Percentiles rank a stretch among this genome's conserved stretches.
These are phyloP conservation scores for Trametopsis cervina DNA, from an alignment of 768 basidiomycete genomes.

Conservation along the genomic window DNA sequence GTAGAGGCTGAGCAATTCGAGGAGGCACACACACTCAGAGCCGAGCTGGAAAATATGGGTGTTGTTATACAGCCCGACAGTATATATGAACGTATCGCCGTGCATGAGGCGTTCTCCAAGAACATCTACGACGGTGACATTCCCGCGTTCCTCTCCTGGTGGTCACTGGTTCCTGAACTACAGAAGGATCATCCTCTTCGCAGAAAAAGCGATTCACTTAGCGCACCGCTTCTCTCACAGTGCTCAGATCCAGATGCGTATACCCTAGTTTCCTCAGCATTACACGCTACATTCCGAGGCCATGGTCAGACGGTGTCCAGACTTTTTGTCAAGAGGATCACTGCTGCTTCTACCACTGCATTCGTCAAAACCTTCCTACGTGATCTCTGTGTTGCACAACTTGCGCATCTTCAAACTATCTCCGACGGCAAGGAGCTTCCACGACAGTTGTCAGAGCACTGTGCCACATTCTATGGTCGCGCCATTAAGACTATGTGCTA, in stretches of 20 bases:
- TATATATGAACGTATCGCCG: constrained; percentile 33
- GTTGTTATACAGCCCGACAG: constrained; percentile 29
- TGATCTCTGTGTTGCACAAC: background rate
- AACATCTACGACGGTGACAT: constrained; percentile 14
- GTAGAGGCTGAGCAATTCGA: constrained; percentile 24
- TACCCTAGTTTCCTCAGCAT: constrained; percentile 15
- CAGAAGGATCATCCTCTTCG: constrained; percentile 8
- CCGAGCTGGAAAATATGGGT: constrained; percentile 33
- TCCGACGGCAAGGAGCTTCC: background rate
- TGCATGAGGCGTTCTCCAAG: constrained; percentile 15
- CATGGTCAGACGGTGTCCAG: background rate
- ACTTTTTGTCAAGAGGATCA: background rate
- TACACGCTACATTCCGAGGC: constrained; percentile 22
- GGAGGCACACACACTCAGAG: constrained; percentile 31
- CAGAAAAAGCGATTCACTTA: background rate
- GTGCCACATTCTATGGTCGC: background rate
- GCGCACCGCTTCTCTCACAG: too few relatives aligned
- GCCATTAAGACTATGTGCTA: background rate
- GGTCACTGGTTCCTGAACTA: constrained; percentile 31
- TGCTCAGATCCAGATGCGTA: too few relatives aligned
- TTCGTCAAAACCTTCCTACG: background rate
- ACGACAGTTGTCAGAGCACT: background rate
- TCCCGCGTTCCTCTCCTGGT: constrained; percentile 32
- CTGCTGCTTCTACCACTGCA: background rate
- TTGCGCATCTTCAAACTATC: background rate